Percentiles rank a stretch among this genome's conserved stretches.
Evolutionary conservation across 768 basidiomycete genomes (phyloP).

Genomic region (Trametes sanguinea): DNA sequence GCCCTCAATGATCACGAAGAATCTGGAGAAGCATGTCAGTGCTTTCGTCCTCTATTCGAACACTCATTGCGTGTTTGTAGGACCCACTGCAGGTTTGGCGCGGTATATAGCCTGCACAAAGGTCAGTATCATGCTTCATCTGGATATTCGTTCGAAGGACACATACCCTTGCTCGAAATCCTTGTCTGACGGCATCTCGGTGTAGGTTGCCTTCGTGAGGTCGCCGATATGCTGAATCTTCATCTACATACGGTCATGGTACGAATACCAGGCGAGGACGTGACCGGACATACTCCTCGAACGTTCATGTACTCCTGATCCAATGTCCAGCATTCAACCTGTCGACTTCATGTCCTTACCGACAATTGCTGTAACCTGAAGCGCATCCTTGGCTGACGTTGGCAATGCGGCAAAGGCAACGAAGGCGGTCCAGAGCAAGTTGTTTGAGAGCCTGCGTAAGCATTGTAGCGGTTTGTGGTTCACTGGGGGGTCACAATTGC

Average conservation of each 20-base stretch:
- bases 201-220: background rate
- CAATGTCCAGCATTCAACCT: slow-evolving; percentile 5
- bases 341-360: slow-evolving; percentile 7
- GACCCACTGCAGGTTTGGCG: background rate
- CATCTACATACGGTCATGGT: background rate
- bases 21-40: background rate
- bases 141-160: too few species aligned
- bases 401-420: background rate
- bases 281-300: background rate
- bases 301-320: background rate
- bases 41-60: too few species aligned
- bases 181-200: background rate
- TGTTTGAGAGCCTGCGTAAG: background rate
- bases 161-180: slow-evolving; percentile 3
- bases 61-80: background rate
- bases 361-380: background rate
- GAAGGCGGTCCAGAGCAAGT: background rate
- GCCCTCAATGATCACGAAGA: slow-evolving; percentile 5
- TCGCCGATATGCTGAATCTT: slow-evolving; percentile 1
- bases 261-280: background rate
- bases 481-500: background rate
- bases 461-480: background rate
- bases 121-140: background rate
- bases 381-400: background rate
- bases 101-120: background rate